Base-by-base conservation (phyloP, 176 grass and related monocot genomes). In the Eleusine coracana region DNA sequence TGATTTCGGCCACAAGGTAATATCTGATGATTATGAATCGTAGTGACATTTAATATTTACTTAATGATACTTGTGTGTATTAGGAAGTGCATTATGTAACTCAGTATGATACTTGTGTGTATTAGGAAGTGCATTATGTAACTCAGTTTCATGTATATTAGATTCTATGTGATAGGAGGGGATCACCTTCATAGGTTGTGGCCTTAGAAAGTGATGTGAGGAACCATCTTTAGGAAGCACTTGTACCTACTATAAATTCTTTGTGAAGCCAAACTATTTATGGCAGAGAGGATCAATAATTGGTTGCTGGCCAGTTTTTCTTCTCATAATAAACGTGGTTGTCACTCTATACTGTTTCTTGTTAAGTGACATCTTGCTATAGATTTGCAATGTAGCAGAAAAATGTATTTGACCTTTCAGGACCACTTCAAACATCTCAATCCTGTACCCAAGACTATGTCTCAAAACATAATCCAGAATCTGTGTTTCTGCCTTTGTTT, bases 41-140 rank as follows among this genome's bases (percentile, higher is more conserved):
- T 52, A 52, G 6, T 66, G 10, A 21, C 20, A 61, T 74, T 40
- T 80, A 59, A 49, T 17, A 52, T 52, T 17, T 52, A 17, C 14
- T 52, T 5, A 52, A 15, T 50, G 48, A 31, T 61, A 60, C 15
- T 71, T 34, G 10, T 76, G 28, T 79, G 15, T n/a, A 77, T 36
- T 71, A 51, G 17, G 23, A 64, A 83, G 55, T 79, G 68, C 3
- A 38, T 80, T 66, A 4, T 80, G 46, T 59, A 52, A 52, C 50
- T 52, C 15, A 17, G 50, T 5, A n/a, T n/a, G n/a, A n/a, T n/a
- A n/a, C n/a, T n/a, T n/a, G n/a, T n/a, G n/a, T n/a, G n/a, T n/a
- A n/a, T n/a, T 71, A 51, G 17, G 23, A 64, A 83, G 55, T 79
- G 68, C 3, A 38, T 80, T 66, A 4, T 80, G 46, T 59, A 52